Percentiles rank a stretch among this genome's conserved stretches.
These are phyloP conservation scores for Macrophomina tecta DNA, from an alignment of 2,329 filamentous ascomycete species.

Conservation along the genomic window DNA sequence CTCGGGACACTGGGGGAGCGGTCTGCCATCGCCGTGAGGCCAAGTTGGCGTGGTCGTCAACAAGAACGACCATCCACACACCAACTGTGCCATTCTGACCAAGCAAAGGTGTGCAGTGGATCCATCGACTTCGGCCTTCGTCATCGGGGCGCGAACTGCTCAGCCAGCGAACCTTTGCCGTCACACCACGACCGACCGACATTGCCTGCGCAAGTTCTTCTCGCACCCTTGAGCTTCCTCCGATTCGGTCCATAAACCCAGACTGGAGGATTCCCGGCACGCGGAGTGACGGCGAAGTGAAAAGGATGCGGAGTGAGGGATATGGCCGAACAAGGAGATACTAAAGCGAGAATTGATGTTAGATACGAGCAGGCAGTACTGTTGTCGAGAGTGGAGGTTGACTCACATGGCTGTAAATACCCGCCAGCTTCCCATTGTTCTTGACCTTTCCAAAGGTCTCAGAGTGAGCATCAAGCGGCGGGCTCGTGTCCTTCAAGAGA, in stretches of 20 bases:
- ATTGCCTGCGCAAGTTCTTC: conserved; percentile 65
- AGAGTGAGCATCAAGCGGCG: conserved; percentile 16
- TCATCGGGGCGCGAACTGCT: conserved; percentile 46
- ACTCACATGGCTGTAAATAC: conserved; percentile 63
- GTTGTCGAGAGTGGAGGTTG: not conserved
- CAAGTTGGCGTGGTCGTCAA: conserved; percentile 62
- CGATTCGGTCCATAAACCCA: conserved; percentile 55
- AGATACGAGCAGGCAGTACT: not conserved
- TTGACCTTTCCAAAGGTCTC: conserved; percentile 33
- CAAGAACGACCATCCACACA: conserved; percentile 79
- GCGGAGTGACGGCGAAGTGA: conserved; percentile 56
- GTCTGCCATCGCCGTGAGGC: conserved; percentile 1
- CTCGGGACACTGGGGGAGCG: conserved; percentile 20
- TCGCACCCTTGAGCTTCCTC: conserved; percentile 58
- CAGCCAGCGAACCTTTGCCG: conserved; percentile 76
- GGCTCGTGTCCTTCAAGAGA: conserved; percentile 55
- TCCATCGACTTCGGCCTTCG: conserved; percentile 72
- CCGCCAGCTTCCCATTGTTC: conserved; percentile 46
- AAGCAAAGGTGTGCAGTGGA: conserved; percentile 76
- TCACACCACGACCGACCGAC: conserved; percentile 71
- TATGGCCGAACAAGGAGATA: conserved; percentile 56
- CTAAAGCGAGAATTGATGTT: conserved; percentile 36
- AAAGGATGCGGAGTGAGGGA: conserved; percentile 57
- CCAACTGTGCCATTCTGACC: conserved; percentile 71
- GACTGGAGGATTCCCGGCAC: conserved; percentile 58